These are phyloP conservation scores for Yarrowia sp. DNA, from an alignment of 805 yeast genomes.

Conservation along the genomic window DNA sequence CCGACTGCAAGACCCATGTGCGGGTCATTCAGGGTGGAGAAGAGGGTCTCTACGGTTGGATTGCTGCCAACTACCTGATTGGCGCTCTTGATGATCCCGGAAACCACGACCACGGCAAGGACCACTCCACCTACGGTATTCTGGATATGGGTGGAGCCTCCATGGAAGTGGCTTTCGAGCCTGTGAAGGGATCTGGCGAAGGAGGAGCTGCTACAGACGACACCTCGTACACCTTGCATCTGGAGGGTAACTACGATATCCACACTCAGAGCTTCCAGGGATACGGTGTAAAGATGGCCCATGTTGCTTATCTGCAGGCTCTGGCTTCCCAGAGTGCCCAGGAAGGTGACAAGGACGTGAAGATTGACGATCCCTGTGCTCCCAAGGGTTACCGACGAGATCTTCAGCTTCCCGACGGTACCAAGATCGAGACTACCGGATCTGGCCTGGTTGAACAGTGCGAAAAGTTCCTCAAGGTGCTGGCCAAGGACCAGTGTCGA, in stretches of 20 bases:
- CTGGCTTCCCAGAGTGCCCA: neutral
- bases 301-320: conserved; percentile 61
- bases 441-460: conserved; percentile 82
- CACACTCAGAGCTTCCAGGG: conserved; percentile 99
- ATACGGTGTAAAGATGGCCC: conserved; percentile 94
- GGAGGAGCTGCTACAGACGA: conserved; percentile 64
- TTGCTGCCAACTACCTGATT: conserved; percentile 83
- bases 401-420: conserved; percentile 40
- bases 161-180: conserved; percentile 93
- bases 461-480: conserved; percentile 50
- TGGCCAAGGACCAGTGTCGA: conserved; percentile 36
- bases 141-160: conserved; percentile 99
- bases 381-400: conserved; percentile 62
- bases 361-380: conserved; percentile 77
- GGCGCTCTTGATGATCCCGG: conserved; percentile 58
- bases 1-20: conserved; percentile 72
- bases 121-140: conserved; percentile 73
- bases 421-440: conserved; percentile 58
- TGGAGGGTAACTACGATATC: conserved; percentile 70
- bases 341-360: conserved; percentile 41
- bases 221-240: conserved; percentile 69
- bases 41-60: conserved; percentile 98
- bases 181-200: conserved; percentile 57
- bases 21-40: conserved; percentile 91
- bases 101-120: conserved; percentile 43